These are phyloP conservation scores for Calycina herbarum DNA, from an alignment of 2,329 filamentous ascomycete species.

Conservation along the genomic window DNA sequence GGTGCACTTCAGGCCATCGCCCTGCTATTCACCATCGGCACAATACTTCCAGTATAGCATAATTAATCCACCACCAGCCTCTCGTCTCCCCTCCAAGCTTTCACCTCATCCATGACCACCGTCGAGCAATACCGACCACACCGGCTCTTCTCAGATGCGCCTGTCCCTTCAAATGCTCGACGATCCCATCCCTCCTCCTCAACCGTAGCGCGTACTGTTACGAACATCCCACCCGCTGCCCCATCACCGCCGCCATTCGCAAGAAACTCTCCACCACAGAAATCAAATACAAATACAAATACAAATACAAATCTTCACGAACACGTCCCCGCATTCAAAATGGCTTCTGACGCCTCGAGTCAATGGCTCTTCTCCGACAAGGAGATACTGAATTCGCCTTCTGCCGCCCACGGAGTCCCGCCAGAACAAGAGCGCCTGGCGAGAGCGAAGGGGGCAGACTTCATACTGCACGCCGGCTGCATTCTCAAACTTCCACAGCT, in stretches of 20 bases:
- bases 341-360: slow-evolving; percentile 44
- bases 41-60: neutral
- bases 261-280: slow-evolving; percentile 50
- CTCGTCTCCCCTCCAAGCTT: neutral
- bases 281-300: neutral
- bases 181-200: slow-evolving; percentile 47
- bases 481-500: slow-evolving; percentile 90
- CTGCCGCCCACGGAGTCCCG: slow-evolving; percentile 77
- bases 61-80: too few relatives aligned
- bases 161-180: slow-evolving; percentile 31
- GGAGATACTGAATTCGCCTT: slow-evolving; percentile 80
- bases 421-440: slow-evolving; percentile 75
- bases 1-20: neutral
- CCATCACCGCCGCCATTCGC: slow-evolving; percentile 60
- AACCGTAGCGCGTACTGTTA: slow-evolving; percentile 41
- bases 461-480: slow-evolving; percentile 91
- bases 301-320: slow-evolving; percentile 7
- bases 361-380: slow-evolving; percentile 91
- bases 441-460: slow-evolving; percentile 90
- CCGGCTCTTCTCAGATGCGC: slow-evolving; percentile 31
- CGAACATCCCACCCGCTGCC: slow-evolving; percentile 58
- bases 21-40: neutral
- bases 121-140: slow-evolving; percentile 55
- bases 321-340: slow-evolving; percentile 20
- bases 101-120: slow-evolving; percentile 51